phyloP scores from a whole-genome alignment of 148 eudicot species.

The Arbutus unedo region DNA sequence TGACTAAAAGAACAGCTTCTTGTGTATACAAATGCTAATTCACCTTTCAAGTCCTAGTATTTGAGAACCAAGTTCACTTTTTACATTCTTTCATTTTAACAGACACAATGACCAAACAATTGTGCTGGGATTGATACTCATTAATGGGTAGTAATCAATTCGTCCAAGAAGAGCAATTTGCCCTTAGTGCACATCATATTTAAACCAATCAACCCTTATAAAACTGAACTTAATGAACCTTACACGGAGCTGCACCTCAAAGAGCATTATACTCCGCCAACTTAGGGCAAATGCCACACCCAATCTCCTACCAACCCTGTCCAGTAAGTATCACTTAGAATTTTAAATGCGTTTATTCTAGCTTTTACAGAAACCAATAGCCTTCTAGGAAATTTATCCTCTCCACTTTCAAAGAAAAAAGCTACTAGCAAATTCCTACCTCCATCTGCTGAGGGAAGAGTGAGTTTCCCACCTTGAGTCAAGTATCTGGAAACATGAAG shows the following conservation, averaged over 20 bases:
- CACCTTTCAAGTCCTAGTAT: background rate
- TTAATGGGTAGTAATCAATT: background rate
- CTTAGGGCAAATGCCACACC: background rate
- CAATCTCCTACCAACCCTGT: background rate
- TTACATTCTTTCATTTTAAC: background rate
- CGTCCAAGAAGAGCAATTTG: background rate
- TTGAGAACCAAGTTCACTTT: background rate
- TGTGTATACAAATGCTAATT: background rate
- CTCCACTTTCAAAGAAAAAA: background rate
- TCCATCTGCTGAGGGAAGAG: background rate
- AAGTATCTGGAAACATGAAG: background rate
- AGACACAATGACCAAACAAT: background rate
- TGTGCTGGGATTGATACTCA: background rate
- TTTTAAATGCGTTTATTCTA: background rate
- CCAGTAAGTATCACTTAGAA: background rate
- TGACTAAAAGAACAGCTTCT: background rate
- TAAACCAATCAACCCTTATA: background rate
- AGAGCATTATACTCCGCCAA: background rate
- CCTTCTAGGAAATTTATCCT: background rate
- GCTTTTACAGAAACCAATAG: background rate
- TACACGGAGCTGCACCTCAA: background rate
- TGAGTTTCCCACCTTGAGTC: constrained; percentile 2
- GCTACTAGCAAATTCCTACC: background rate
- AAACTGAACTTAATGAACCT: background rate
- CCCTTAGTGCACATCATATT: background rate